Percentiles rank a stretch among this genome's conserved stretches.
These are phyloP conservation scores for Pseudogymnoascus verrucosus DNA, from an alignment of 2,329 filamentous ascomycete genomes.

Conservation along the genomic window DNA sequence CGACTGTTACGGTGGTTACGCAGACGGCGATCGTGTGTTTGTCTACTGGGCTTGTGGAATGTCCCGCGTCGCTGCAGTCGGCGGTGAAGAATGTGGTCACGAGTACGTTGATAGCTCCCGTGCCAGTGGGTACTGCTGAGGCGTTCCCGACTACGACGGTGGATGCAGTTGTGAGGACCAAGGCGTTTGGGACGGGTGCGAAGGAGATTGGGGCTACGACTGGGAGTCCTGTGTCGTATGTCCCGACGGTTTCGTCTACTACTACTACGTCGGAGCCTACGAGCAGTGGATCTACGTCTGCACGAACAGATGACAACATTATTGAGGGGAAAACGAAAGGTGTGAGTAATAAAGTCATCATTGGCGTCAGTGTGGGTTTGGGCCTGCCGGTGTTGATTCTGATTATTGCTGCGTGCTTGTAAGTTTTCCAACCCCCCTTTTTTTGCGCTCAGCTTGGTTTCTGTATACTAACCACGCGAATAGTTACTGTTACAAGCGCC, in stretches of 20 bases:
- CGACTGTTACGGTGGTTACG: conserved; percentile 34
- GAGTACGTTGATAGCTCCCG: conserved; percentile 34
- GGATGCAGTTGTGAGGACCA: conserved; percentile 26
- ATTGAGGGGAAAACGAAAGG: conserved; percentile 26
- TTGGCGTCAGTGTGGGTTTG: conserved; percentile 41
- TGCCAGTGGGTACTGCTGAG: conserved; percentile 31
- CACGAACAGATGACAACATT: conserved; percentile 7
- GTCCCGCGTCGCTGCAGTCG: conserved; percentile 42
- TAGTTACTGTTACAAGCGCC: background rate
- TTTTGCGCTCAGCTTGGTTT: too few species aligned
- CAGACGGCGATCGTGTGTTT: conserved; percentile 39
- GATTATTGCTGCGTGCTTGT: conserved; percentile 20
- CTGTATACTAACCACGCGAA: background rate
- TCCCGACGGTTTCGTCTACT: conserved; percentile 28
- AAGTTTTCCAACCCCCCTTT: conserved; percentile 10
- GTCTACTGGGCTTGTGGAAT: conserved; percentile 37
- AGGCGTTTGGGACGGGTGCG: conserved; percentile 37
- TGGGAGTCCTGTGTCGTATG: conserved; percentile 38
- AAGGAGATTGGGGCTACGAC: conserved; percentile 32
- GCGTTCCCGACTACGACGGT: conserved; percentile 34
- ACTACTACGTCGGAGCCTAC: background rate
- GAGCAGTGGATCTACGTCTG: background rate
- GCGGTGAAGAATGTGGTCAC: conserved; percentile 32
- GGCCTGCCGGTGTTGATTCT: conserved; percentile 34
- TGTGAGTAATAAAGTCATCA: conserved; percentile 37